Base-by-base conservation (phyloP, 1,284 basidiomycete species). In the Neolentinus lepideus region DNA sequence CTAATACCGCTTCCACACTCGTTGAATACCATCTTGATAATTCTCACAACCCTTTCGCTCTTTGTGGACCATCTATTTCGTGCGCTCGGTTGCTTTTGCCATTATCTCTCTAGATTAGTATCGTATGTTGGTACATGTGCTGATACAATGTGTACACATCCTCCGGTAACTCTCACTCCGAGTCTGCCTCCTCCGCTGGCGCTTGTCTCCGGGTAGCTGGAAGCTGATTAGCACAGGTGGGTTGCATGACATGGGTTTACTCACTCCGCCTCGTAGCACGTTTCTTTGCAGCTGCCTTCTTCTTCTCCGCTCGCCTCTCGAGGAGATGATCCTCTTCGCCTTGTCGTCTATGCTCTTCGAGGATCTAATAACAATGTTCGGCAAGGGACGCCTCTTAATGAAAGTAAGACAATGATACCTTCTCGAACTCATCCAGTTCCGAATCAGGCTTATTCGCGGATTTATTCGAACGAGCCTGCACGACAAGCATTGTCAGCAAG, bases 241-340 rank as follows among this genome's bases (percentile, higher is more conserved):
- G 48, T n/a, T 24, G 8, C 33, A 14, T 38, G 43, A 51, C 16
- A 24, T 0, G 31, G 62, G 31, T 21, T 43, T 3, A 62, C 71
- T 56, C 55, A 79, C 79, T 69, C 60, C 72, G 68, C 16, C 72
- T 66, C 24, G 71, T 73, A 22, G 77, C 76, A 35, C 82, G 78
- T 63, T 86, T 88, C 73, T 87, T 89, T 2, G 87, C 88, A 9
- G 83, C 85, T 26, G 85, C 85, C 61, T 90, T 91, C 75, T 90
- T 90, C 59, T 84, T 84, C 63, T 87, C 78, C 8, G 91, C 91
- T 35, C 88, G 83, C 61, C 88, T 89, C 72, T 93, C 90, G 45
- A 98, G 79, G 25, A 85, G 94, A 61, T 94, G 84, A 59, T 97
- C 94, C 69, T 97, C 94, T 61, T 88, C 84, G 2, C 95, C 96